Percentiles rank a stretch among this genome's conserved stretches.
phyloP scores from a whole-genome alignment of 805 yeast species.

The Saccharomycopsis malanga region DNA sequence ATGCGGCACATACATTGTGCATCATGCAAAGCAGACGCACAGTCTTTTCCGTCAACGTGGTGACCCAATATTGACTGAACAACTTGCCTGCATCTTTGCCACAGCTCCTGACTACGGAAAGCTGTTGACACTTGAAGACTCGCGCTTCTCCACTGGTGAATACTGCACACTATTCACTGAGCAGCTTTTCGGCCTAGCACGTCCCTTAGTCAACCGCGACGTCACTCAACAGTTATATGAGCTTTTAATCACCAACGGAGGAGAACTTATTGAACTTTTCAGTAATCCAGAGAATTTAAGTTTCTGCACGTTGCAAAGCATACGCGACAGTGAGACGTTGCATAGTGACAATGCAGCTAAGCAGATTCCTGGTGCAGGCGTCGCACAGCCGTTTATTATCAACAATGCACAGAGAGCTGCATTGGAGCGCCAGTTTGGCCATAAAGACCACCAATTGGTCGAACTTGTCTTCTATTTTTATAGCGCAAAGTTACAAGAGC shows the following conservation, averaged over 20 bases:
- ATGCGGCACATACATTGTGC: not conserved
- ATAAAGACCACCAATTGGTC: not conserved
- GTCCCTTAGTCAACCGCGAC: slow-evolving; percentile 10
- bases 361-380: not conserved
- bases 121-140: not conserved
- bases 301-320: too few relatives aligned
- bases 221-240: slow-evolving; percentile 10
- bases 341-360: not conserved
- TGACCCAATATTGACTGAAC: not conserved
- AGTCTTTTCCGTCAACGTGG: not conserved
- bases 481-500: slow-evolving; percentile 7
- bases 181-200: slow-evolving; percentile 6
- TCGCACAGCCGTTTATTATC: not conserved
- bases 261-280: not conserved
- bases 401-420: not conserved
- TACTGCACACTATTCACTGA: slow-evolving; percentile 13
- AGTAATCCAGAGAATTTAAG: not conserved
- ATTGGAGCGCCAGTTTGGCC: not conserved
- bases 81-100: not conserved
- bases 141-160: slow-evolving; percentile 4
- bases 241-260: slow-evolving; percentile 2
- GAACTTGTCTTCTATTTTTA: slow-evolving; percentile 11
- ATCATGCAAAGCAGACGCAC: not conserved
- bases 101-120: not conserved
- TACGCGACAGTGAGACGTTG: too few relatives aligned